Evolutionary conservation across 2,329 filamentous ascomycete genomes (phyloP).

Genomic region (Penicillium nordicum): DNA sequence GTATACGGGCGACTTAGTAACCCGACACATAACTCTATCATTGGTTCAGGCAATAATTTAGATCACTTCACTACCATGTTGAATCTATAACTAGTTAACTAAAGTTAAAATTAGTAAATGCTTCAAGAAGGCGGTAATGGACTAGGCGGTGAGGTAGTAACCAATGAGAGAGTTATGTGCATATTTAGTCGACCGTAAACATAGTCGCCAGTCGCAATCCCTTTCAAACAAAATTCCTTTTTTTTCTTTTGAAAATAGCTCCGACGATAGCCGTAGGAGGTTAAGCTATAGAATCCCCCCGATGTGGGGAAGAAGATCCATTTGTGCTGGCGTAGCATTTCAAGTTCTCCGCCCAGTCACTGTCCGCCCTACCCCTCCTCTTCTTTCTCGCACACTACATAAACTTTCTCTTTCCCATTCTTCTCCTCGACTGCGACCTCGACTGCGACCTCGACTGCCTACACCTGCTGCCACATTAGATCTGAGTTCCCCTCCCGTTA

Average conservation of each 20-base stretch:
- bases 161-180: too few species aligned
- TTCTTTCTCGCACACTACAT: slow-evolving; percentile 16
- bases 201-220: neutral
- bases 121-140: too few species aligned
- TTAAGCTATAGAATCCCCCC: slow-evolving; percentile 7
- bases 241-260: neutral
- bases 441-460: slow-evolving; percentile 12
- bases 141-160: too few species aligned
- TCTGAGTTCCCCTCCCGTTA: slow-evolving; percentile 19
- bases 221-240: neutral
- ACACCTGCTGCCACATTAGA: slow-evolving; percentile 15
- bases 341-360: slow-evolving; percentile 24
- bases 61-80: too few species aligned
- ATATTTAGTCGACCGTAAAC: too few species aligned
- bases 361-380: slow-evolving; percentile 28
- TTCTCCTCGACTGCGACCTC: slow-evolving; percentile 17
- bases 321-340: slow-evolving; percentile 26
- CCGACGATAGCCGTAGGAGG: slow-evolving; percentile 25
- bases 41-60: too few species aligned
- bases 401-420: slow-evolving; percentile 18
- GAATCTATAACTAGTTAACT: too few species aligned
- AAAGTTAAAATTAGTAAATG: too few species aligned
- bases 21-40: too few species aligned
- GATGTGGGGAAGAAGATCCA: slow-evolving; percentile 39
- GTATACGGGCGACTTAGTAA: too few species aligned